These are phyloP conservation scores for Suillus sp. DNA, from an alignment of 768 basidiomycete species.

Conservation along the genomic window DNA sequence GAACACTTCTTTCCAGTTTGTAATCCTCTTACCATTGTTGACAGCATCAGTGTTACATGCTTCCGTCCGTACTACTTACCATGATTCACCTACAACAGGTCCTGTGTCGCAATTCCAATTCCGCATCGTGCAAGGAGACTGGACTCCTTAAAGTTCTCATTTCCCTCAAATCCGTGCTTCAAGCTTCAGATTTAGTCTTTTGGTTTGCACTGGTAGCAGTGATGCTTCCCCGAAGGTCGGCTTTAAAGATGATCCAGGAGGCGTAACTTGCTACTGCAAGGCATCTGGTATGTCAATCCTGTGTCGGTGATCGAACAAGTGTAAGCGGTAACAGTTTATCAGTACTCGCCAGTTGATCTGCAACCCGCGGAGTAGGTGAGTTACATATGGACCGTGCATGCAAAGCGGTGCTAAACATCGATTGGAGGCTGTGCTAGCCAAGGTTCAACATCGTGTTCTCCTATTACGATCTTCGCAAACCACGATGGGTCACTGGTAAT, in stretches of 20 bases:
- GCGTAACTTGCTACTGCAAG: background rate
- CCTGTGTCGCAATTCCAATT: background rate
- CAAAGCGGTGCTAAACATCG: background rate
- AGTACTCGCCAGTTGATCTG: background rate
- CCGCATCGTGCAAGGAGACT: background rate
- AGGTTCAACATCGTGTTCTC: background rate
- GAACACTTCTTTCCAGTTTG: background rate
- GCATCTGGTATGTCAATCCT: background rate
- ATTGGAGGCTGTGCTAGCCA: background rate
- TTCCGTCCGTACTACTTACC: background rate
- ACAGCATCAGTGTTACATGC: background rate
- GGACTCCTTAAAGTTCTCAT: background rate
- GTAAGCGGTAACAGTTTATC: background rate
- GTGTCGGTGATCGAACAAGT: background rate
- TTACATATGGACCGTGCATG: background rate
- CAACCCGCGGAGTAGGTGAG: background rate
- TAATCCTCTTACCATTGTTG: background rate
- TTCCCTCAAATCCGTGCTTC: background rate
- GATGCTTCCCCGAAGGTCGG: background rate
- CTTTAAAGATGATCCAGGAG: background rate
- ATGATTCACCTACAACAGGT: background rate
- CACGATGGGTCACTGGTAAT: background rate
- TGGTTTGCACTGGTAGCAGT: background rate
- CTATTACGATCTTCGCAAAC: background rate
- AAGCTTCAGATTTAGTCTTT: background rate